A percentile compares a stretch with the other conserved stretches of the same genome.
These are phyloP conservation scores for Blumeria graminis DNA, from an alignment of 2,329 filamentous ascomycete species.

Conservation along the genomic window DNA sequence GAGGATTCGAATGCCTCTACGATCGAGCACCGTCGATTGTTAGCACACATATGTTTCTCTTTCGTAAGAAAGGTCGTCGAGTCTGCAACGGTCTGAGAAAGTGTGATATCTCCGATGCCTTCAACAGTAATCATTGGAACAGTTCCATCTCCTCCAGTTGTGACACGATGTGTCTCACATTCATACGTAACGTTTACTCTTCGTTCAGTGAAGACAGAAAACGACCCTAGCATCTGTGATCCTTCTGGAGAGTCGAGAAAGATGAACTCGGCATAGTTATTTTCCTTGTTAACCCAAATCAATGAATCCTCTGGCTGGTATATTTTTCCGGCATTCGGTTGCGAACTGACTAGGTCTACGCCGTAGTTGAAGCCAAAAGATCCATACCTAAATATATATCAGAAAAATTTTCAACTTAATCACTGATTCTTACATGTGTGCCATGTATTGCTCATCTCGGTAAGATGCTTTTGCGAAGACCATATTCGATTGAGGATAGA, in stretches of 20 bases:
- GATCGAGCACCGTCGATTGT: constrained; percentile 7
- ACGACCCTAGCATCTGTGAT: constrained; percentile 3
- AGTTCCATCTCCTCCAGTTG: constrained; percentile 14
- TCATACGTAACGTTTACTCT: constrained; percentile 13
- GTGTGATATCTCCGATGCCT: constrained; percentile 7
- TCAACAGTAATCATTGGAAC: constrained; percentile 12
- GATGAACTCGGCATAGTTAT: constrained; percentile 14
- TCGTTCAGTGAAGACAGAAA: constrained; percentile 16
- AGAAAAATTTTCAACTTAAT: not conserved
- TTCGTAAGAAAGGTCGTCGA: constrained; percentile 19
- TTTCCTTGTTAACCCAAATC: constrained; percentile 6
- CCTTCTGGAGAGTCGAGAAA: constrained; percentile 17
- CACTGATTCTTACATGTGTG: constrained; percentile 16
- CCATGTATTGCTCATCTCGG: constrained; percentile 19
- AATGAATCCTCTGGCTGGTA: constrained; percentile 3
- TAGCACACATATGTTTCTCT: constrained; percentile 6
- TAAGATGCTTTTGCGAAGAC: constrained; percentile 4
- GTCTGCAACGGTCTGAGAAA: constrained; percentile 11
- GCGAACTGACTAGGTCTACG: constrained; percentile 1
- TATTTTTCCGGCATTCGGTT: constrained; percentile 13
- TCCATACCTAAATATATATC: constrained; percentile 16
- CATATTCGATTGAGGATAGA: constrained; percentile 13
- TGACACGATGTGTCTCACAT: constrained; percentile 16
- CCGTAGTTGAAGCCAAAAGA: constrained; percentile 16
- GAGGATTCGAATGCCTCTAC: constrained; percentile 19